These are phyloP conservation scores for Rhizopus delemar DNA, from an alignment of 371 early-diverging fungal species.

Conservation along the genomic window DNA sequence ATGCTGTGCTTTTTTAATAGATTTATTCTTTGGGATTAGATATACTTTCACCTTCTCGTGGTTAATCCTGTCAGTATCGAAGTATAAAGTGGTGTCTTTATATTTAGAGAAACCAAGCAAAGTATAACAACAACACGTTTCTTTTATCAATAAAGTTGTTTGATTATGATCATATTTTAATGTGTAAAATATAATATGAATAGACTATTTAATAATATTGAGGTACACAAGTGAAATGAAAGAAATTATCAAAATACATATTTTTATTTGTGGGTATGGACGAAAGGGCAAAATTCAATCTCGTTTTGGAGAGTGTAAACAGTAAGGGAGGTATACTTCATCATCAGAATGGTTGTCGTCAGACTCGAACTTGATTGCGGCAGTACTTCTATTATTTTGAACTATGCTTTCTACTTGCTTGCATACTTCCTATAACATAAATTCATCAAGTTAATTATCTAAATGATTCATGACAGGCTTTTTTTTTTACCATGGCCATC, in stretches of 20 bases:
- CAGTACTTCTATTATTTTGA: slow-evolving; percentile 8
- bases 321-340: slow-evolving; percentile 13
- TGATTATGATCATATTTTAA: slow-evolving; percentile 1
- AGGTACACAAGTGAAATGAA: slow-evolving; percentile 7
- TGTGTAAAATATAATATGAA: slow-evolving; percentile 2
- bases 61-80: no score
- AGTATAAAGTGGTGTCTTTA: no score
- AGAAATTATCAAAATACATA: slow-evolving; percentile 8
- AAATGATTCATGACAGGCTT: slow-evolving; percentile 8
- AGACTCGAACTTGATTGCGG: slow-evolving; percentile 14
- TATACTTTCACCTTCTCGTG: no score
- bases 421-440: slow-evolving; percentile 14
- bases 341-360: slow-evolving; percentile 8
- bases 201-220: slow-evolving; percentile 3
- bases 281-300: slow-evolving; percentile 12
- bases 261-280: slow-evolving; percentile 6
- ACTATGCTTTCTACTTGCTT: slow-evolving; percentile 14
- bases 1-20: no score
- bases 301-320: slow-evolving; percentile 19
- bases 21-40: no score
- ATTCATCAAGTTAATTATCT: slow-evolving; percentile 9
- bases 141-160: not conserved
- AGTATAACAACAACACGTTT: no score
- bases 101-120: no score
- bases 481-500: slow-evolving; percentile 15